Conservation (phyloP, 202 grass and related monocot species). For the Cymbopogon flexuosus region DNA sequence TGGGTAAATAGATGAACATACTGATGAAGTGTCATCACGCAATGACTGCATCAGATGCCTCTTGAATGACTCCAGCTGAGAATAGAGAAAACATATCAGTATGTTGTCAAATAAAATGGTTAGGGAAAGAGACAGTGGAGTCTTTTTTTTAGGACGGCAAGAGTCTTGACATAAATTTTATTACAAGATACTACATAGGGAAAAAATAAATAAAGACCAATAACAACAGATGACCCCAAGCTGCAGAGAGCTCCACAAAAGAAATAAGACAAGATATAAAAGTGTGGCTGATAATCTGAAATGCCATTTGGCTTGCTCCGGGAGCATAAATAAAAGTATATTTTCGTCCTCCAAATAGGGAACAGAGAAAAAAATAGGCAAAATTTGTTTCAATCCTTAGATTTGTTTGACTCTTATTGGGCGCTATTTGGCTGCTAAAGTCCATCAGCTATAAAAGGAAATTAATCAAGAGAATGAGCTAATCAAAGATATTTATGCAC, state of each 20-base stretch:
- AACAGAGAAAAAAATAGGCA: neutral
- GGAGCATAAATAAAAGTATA: neutral
- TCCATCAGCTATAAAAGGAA: neutral
- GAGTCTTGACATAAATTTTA: neutral
- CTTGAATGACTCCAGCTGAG: slow-evolving; percentile 87
- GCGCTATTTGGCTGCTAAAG: neutral
- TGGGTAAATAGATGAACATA: slow-evolving; percentile 34
- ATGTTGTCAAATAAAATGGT: neutral
- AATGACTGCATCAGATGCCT: slow-evolving; percentile 85
- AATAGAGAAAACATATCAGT: slow-evolving; percentile 14
- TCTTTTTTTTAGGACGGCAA: neutral
- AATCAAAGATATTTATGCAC: neutral
- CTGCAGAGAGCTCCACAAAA: neutral
- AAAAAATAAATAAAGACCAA: neutral
- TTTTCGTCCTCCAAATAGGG: neutral
- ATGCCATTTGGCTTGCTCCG: neutral
- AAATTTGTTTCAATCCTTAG: neutral
- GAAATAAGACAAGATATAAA: neutral
- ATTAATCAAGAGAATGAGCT: neutral
- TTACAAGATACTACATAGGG: neutral
- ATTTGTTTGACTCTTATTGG: neutral
- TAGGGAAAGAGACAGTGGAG: neutral
- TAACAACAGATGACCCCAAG: neutral
- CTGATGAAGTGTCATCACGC: slow-evolving; percentile 57
- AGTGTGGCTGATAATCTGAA: neutral